These are phyloP conservation scores for Aspergillus sp. DNA, from an alignment of 2,329 filamentous ascomycete genomes.

Conservation along the genomic window DNA sequence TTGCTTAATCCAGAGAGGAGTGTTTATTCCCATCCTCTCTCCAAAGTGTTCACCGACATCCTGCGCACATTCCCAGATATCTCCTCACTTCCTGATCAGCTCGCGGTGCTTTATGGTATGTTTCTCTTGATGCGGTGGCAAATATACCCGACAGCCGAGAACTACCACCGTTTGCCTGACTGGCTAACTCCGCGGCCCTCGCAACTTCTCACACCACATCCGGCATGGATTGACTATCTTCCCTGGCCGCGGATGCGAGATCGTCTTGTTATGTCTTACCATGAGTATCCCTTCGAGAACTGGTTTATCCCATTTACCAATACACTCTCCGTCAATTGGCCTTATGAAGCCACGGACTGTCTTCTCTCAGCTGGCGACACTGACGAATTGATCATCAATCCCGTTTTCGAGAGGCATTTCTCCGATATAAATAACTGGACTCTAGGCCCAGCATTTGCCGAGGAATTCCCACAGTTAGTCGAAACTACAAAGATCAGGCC, in stretches of 20 bases:
- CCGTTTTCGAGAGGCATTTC: conserved; percentile 80
- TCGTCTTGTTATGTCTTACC: conserved; percentile 55
- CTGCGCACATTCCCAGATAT: conserved; percentile 81
- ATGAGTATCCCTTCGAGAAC: conserved; percentile 68
- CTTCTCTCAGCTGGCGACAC: conserved; percentile 55
- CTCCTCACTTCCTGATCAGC: conserved; percentile 73
- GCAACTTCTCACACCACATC: conserved; percentile 68
- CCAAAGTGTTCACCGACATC: conserved; percentile 83
- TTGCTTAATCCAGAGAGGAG: conserved; percentile 70
- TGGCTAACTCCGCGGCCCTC: conserved; percentile 67
- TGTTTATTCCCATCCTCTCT: conserved; percentile 70
- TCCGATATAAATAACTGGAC: conserved; percentile 78
- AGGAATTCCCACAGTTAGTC: conserved; percentile 60
- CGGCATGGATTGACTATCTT: conserved; percentile 79
- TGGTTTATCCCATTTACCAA: conserved; percentile 82
- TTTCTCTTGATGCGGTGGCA: conserved; percentile 86
- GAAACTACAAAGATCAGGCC: conserved; percentile 41
- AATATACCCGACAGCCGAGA: conserved; percentile 74
- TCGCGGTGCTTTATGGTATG: conserved; percentile 82
- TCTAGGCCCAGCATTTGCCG: conserved; percentile 67
- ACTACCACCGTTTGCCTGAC: conserved; percentile 73
- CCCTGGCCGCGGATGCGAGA: conserved; percentile 79
- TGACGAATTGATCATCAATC: conserved; percentile 76
- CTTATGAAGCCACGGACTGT: conserved; percentile 71
- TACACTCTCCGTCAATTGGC: conserved; percentile 79